A percentile compares a stretch with the other conserved stretches of the same genome.
phyloP scores from a whole-genome alignment of 192 early-diverging fungal species.

The Entophlyctis luteolus region DNA sequence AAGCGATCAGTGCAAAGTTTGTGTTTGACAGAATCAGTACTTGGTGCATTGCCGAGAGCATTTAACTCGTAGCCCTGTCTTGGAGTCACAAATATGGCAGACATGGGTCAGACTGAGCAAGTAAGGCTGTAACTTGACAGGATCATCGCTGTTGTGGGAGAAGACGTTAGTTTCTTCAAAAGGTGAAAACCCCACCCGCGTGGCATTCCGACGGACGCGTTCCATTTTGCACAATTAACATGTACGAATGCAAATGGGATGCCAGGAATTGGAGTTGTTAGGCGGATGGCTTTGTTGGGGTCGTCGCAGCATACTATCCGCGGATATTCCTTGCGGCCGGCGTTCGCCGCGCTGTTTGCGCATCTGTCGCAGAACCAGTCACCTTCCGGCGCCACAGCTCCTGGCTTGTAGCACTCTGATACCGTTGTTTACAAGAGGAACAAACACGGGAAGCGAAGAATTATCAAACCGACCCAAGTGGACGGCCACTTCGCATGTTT shows the following conservation, averaged over 20 bases:
- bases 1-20: not conserved
- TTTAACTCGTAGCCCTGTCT: conserved; percentile 4
- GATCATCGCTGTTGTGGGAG: not conserved
- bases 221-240: conserved; percentile 14
- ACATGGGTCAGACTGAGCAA: not conserved
- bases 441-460: not conserved
- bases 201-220: not conserved
- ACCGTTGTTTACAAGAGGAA: not conserved
- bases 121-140: conserved; percentile 2
- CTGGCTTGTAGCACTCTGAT: conserved; percentile 9
- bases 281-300: not conserved
- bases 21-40: not conserved
- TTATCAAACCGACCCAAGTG: not conserved
- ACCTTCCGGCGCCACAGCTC: not conserved
- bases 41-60: not conserved
- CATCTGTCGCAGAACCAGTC: conserved; percentile 9
- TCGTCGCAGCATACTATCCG: not conserved
- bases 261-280: not conserved
- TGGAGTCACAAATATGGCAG: not conserved
- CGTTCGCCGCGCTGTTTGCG: not conserved
- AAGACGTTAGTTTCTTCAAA: not conserved
- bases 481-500: not conserved
- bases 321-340: not conserved
- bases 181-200: not conserved
- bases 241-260: not conserved